phyloP scores from a whole-genome alignment of 441 rosid species.

The Mallotus repandus region DNA sequence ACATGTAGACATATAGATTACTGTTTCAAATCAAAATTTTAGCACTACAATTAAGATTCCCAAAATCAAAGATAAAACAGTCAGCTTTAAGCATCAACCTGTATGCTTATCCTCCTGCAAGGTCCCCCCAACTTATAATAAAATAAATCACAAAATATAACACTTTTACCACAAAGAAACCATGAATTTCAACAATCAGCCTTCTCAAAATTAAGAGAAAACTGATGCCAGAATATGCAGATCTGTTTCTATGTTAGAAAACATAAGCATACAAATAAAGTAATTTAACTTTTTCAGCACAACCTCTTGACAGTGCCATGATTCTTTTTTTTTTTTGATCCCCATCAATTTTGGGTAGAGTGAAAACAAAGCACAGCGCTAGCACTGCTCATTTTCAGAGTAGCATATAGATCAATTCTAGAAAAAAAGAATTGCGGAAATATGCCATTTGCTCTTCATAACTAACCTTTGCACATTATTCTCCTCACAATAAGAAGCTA shows the following conservation, averaged over 20 bases:
- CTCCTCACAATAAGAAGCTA: slow-evolving; percentile 89
- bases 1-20: neutral
- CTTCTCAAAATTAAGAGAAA: too few species aligned
- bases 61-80: neutral
- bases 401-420: neutral
- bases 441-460: slow-evolving; percentile 10
- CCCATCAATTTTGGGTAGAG: too few species aligned
- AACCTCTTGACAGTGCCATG: too few species aligned
- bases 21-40: neutral
- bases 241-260: too few species aligned
- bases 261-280: too few species aligned
- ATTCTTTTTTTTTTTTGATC: too few species aligned
- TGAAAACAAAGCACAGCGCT: too few species aligned
- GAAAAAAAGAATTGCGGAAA: neutral
- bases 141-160: neutral
- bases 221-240: too few species aligned
- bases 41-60: neutral
- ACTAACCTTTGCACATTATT: slow-evolving; percentile 94
- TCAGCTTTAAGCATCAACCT: neutral
- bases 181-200: neutral
- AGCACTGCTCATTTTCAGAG: neutral
- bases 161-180: neutral
- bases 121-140: too few species aligned
- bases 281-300: too few species aligned
- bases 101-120: too few species aligned